Conservation (phyloP, 768 basidiomycete genomes). For the Boletus vermiculosoides region DNA sequence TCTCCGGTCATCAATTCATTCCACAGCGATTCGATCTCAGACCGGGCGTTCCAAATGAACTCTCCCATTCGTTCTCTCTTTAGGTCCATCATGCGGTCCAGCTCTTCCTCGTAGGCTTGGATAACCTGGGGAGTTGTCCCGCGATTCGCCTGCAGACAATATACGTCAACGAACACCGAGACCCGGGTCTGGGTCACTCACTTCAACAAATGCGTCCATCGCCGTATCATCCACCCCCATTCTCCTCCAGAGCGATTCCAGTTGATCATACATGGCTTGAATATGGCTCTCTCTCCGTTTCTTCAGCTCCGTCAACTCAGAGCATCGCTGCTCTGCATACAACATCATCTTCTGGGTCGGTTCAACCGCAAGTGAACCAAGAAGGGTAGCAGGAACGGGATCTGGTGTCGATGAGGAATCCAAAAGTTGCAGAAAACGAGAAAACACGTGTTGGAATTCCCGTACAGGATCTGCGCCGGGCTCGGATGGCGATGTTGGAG, state of each 20-base stretch:
- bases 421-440: constrained; percentile 58
- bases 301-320: constrained; percentile 71
- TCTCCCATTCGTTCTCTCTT: constrained; percentile 84
- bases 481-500: constrained; percentile 11
- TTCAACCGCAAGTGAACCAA: constrained; percentile 53
- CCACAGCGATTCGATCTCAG: constrained; percentile 81
- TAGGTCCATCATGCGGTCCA: constrained; percentile 85
- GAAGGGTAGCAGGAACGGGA: constrained; percentile 21
- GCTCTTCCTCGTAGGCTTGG: constrained; percentile 82
- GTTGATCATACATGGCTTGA: constrained; percentile 90
- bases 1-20: constrained; percentile 84
- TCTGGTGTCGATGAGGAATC: constrained; percentile 38
- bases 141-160: constrained; percentile 43
- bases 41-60: constrained; percentile 79
- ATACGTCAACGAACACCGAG: neutral
- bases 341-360: constrained; percentile 72
- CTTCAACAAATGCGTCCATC: constrained; percentile 93
- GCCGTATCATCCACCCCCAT: constrained; percentile 76
- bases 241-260: constrained; percentile 87
- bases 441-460: constrained; percentile 59
- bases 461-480: constrained; percentile 12
- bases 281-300: constrained; percentile 76
- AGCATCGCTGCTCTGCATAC: constrained; percentile 62
- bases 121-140: constrained; percentile 80
- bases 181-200: constrained; percentile 11